These are phyloP conservation scores for Chrysochromulina parva DNA, from an alignment of 78 protist species.

Conservation along the genomic window DNA sequence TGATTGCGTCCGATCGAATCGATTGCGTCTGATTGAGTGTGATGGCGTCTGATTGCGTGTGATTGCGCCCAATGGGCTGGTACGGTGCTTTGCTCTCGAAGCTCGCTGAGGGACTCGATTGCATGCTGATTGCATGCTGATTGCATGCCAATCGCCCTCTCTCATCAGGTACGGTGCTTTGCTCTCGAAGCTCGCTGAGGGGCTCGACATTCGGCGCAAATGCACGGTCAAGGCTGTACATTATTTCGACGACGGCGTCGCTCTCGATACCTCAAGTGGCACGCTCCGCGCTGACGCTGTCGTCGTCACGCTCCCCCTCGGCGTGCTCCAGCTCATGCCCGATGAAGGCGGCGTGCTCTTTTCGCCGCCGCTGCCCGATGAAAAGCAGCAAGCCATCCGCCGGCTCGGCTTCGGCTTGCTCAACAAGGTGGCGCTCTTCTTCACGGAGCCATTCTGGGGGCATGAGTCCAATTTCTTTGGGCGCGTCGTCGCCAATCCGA, in stretches of 20 bases:
- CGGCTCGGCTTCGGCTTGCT: slow-evolving; percentile 54
- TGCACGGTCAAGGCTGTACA: not conserved
- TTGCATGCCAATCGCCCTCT: too few relatives aligned
- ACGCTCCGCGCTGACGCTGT: slow-evolving; percentile 26
- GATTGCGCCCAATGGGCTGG: too few relatives aligned
- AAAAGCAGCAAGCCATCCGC: slow-evolving; percentile 15
- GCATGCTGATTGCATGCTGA: too few relatives aligned
- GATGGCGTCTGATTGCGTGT: too few relatives aligned
- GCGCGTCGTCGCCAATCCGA: not conserved
- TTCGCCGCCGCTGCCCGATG: slow-evolving; percentile 44
- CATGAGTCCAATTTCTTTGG: not conserved
- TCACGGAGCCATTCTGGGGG: not conserved
- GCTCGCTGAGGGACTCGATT: too few relatives aligned
- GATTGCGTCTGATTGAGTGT: too few relatives aligned
- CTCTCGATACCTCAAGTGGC: too few relatives aligned
- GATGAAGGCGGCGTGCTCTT: slow-evolving; percentile 9
- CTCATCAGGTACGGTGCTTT: too few relatives aligned
- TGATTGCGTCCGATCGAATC: too few relatives aligned
- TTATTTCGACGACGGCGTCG: too few relatives aligned
- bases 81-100: too few relatives aligned
- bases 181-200: not conserved
- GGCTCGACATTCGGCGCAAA: not conserved
- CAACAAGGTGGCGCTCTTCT: slow-evolving; percentile 30
- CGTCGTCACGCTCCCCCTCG: slow-evolving; percentile 47
- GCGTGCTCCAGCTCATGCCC: slow-evolving; percentile 27